Evolutionary conservation across 1,284 basidiomycete genomes (phyloP).

Genomic region (Schizophyllum commune): DNA sequence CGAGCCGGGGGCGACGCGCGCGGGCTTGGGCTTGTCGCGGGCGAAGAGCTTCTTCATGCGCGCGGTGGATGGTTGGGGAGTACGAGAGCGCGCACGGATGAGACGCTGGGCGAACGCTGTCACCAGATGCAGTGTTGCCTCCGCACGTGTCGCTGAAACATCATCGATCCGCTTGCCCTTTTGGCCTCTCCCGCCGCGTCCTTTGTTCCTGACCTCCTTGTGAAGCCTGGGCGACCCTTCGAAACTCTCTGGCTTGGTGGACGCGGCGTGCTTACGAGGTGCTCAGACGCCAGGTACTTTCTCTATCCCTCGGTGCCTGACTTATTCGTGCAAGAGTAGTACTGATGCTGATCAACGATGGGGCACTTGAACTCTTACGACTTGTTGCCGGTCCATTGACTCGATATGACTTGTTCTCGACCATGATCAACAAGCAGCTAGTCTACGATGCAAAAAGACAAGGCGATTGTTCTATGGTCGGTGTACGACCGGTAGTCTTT

Average conservation of each 20-base stretch:
- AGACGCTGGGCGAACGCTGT: neutral
- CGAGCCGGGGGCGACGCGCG: constrained; percentile 8
- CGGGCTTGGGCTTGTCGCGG: constrained; percentile 36
- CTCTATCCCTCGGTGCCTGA: too few species aligned
- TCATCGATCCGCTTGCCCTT: neutral
- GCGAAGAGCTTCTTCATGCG: constrained; percentile 45
- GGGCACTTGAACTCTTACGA: too few species aligned
- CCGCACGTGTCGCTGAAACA: neutral
- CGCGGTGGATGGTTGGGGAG: neutral
- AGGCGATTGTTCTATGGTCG: too few species aligned
- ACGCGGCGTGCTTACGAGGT: neutral
- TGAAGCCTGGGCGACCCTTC: neutral
- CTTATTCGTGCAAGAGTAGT: too few species aligned
- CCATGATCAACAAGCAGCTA: too few species aligned
- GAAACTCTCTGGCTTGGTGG: neutral
- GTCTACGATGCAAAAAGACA: too few species aligned
- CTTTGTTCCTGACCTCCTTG: neutral
- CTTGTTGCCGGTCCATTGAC: too few species aligned
- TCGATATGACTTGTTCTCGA: too few species aligned
- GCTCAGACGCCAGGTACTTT: neutral
- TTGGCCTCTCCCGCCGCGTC: neutral
- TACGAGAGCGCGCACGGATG: neutral
- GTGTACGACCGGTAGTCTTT: too few species aligned
- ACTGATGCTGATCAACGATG: too few species aligned
- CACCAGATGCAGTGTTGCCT: neutral